Percentiles rank a stretch among this genome's conserved stretches.
phyloP scores from a whole-genome alignment of 106 monocot genomes.

The Agapanthus africanus region DNA sequence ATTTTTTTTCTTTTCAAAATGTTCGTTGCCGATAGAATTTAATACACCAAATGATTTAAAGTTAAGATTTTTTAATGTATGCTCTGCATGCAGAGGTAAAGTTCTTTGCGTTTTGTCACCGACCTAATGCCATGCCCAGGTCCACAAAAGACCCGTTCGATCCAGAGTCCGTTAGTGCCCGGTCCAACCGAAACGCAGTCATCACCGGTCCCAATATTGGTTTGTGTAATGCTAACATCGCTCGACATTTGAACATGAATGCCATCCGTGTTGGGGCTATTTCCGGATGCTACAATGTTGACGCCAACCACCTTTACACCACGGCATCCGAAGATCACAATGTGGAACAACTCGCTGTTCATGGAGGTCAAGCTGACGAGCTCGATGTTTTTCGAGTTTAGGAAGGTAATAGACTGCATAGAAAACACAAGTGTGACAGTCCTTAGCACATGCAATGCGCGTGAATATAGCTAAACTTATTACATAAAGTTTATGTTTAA shows the following conservation, averaged over 20 bases:
- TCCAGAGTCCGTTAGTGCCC: conserved; percentile 42
- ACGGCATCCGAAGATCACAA: conserved; percentile 32
- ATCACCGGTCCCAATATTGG: conserved; percentile 60
- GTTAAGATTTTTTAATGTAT: too few species aligned
- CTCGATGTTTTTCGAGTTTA: conserved; percentile 38
- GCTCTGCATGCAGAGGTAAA: too few species aligned
- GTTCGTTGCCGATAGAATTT: too few species aligned
- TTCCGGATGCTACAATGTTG: conserved; percentile 33
- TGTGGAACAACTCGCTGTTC: conserved; percentile 68
- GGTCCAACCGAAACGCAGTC: conserved; percentile 77
- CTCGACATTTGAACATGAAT: conserved; percentile 61
- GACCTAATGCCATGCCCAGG: conserved; percentile 73
- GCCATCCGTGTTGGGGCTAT: conserved; percentile 84
- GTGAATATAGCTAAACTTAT: not conserved
- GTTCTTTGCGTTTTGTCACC: too few species aligned
- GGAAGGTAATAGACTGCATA: conserved; percentile 48
- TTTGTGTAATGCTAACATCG: conserved; percentile 28
- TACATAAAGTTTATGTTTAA: not conserved
- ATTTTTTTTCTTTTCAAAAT: too few species aligned
- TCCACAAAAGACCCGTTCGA: conserved; percentile 51
- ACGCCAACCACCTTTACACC: conserved; percentile 35
- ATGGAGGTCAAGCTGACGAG: conserved; percentile 48
- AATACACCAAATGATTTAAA: too few species aligned
- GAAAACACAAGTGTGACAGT: not conserved
- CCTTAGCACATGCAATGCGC: not conserved